Evolutionary conservation across 805 yeast species (phyloP).

Genomic region (Lachancea fermentati): DNA sequence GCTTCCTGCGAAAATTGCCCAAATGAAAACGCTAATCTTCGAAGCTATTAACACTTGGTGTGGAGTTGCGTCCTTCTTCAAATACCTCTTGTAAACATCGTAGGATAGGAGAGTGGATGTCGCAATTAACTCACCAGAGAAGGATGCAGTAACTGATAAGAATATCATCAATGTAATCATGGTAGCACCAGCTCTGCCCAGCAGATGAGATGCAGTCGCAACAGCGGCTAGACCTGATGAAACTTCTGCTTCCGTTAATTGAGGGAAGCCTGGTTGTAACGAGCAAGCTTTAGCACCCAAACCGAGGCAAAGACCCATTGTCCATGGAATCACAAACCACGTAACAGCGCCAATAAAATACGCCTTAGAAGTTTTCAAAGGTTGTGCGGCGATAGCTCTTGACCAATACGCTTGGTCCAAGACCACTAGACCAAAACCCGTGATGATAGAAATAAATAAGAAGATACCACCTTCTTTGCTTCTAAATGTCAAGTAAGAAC

Average conservation of each 20-base stretch:
- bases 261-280: slow-evolving; percentile 30
- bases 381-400: slow-evolving; percentile 40
- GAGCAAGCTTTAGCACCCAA: slow-evolving; percentile 36
- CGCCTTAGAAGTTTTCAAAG: slow-evolving; percentile 32
- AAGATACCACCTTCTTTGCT: slow-evolving; percentile 31
- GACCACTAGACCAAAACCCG: slow-evolving; percentile 35
- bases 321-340: slow-evolving; percentile 38
- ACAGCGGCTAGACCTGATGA: slow-evolving; percentile 39
- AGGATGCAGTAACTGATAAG: slow-evolving; percentile 38
- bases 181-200: slow-evolving; percentile 41
- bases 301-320: slow-evolving; percentile 37
- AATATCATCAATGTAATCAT: slow-evolving; percentile 39
- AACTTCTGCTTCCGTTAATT: slow-evolving; percentile 35
- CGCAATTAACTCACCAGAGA: slow-evolving; percentile 39
- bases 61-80: slow-evolving; percentile 40
- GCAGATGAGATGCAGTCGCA: slow-evolving; percentile 35
- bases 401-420: slow-evolving; percentile 39
- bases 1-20: slow-evolving; percentile 35
- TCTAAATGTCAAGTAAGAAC: slow-evolving; percentile 35
- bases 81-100: slow-evolving; percentile 42
- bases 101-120: slow-evolving; percentile 39
- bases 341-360: slow-evolving; percentile 37
- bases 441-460: slow-evolving; percentile 30
- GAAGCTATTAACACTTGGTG: slow-evolving; percentile 38
- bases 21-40: slow-evolving; percentile 38